A percentile compares a stretch with the other conserved stretches of the same genome.
Evolutionary conservation across 805 yeast species (phyloP).

Genomic region (Sungouiella thailandica): DNA sequence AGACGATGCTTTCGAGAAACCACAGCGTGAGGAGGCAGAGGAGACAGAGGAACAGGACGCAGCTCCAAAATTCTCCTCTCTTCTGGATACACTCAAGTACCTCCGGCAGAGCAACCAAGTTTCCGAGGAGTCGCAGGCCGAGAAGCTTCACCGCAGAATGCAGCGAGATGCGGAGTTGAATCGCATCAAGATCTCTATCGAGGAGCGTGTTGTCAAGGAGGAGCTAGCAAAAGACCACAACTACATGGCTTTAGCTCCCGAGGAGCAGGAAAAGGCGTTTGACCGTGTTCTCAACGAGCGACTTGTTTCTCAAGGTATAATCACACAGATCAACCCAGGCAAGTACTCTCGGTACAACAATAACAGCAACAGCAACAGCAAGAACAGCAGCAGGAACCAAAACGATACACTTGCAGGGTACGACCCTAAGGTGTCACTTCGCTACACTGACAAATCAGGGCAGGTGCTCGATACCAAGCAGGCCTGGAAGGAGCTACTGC

Average conservation of each 20-base stretch:
- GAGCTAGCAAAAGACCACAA: conserved; percentile 22
- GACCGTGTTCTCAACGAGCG: conserved; percentile 27
- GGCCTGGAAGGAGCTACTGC: conserved; percentile 74
- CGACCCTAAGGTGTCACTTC: conserved; percentile 47
- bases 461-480: conserved; percentile 54
- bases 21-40: not conserved
- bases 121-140: conserved; percentile 3
- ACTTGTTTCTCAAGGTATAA: conserved; percentile 23
- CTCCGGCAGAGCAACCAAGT: conserved; percentile 4
- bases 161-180: conserved; percentile 26
- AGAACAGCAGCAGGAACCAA: too few species aligned
- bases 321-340: conserved; percentile 10
- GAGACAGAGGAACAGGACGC: not conserved
- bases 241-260: conserved; percentile 22
- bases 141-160: conserved; percentile 16
- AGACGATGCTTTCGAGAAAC: not conserved
- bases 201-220: conserved; percentile 29
- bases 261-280: conserved; percentile 23
- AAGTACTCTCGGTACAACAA: conserved; percentile 5
- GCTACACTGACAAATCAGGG: conserved; percentile 64
- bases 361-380: too few species aligned
- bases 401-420: conserved; percentile 23
- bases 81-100: conserved; percentile 14
- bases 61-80: conserved; percentile 4
- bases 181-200: conserved; percentile 25